Conservation (phyloP, 2,329 filamentous ascomycete genomes). For the Trichoderma citrinoviride region DNA sequence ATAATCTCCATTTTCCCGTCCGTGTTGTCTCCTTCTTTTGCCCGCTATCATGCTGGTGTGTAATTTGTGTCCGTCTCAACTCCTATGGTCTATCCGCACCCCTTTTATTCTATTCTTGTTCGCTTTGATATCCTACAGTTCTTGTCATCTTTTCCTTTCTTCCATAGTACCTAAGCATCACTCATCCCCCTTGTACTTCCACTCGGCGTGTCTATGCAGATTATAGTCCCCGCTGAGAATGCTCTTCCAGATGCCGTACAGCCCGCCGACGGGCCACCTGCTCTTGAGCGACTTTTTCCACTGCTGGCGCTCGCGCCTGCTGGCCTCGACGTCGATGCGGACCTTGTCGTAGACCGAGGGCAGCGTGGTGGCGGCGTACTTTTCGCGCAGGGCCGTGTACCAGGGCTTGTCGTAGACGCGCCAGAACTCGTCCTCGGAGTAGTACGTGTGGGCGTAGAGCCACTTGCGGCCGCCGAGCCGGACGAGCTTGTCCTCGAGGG, state of each 20-base stretch:
- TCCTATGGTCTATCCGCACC: too few species aligned
- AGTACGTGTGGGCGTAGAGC: constrained; percentile 85
- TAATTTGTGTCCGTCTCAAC: too few species aligned
- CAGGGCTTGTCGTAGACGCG: constrained; percentile 54
- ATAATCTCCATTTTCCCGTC: background rate
- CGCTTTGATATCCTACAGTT: too few species aligned
- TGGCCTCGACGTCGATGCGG: constrained; percentile 50
- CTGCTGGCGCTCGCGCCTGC: constrained; percentile 38
- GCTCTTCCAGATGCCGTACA: constrained; percentile 59
- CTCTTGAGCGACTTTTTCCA: constrained; percentile 46
- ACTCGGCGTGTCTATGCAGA: constrained; percentile 51
- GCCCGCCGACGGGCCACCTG: constrained; percentile 55
- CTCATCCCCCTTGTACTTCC: constrained; percentile 47
- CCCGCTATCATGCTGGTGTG: background rate
- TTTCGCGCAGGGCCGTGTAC: constrained; percentile 61
- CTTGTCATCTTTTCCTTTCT: background rate
- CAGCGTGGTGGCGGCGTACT: constrained; percentile 60
- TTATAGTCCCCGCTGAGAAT: constrained; percentile 57
- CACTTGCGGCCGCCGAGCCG: constrained; percentile 77
- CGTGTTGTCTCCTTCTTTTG: background rate
- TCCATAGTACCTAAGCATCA: background rate
- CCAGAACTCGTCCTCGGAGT: constrained; percentile 71
- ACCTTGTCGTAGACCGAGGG: constrained; percentile 72
- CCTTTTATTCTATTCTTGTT: background rate
- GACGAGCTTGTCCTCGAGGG: constrained; percentile 66